These are phyloP conservation scores for Liquidambar formosana DNA, from an alignment of 164 flowering plant species.

Conservation along the genomic window DNA sequence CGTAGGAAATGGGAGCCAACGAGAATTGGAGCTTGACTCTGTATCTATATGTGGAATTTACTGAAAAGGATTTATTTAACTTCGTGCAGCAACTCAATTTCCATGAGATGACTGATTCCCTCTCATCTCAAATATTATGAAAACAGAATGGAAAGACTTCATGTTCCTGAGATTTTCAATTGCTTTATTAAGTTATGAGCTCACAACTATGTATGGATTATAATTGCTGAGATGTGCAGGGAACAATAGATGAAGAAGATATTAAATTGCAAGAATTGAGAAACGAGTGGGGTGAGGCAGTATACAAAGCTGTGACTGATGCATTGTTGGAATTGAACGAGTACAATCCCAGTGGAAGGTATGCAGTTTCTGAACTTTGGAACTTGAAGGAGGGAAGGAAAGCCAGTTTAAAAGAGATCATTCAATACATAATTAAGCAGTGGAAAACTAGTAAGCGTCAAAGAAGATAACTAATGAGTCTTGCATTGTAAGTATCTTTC, in stretches of 20 bases:
- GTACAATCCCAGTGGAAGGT: conserved; percentile 35
- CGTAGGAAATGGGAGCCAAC: too few relatives aligned
- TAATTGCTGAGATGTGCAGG: conserved; percentile 12
- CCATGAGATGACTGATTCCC: too few relatives aligned
- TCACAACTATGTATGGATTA: neutral
- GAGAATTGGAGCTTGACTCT: too few relatives aligned
- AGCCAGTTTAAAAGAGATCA: conserved; percentile 27
- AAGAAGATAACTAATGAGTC: conserved; percentile 2
- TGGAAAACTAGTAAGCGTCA: conserved; percentile 17
- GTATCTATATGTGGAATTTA: too few relatives aligned
- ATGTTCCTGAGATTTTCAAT: neutral
- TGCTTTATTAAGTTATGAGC: neutral
- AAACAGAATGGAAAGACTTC: too few relatives aligned
- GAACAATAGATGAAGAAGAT: conserved; percentile 27
- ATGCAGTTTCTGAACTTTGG: conserved; percentile 28
- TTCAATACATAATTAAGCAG: conserved; percentile 16
- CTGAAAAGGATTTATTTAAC: too few relatives aligned
- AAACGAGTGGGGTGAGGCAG: conserved; percentile 20
- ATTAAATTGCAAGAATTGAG: conserved; percentile 22
- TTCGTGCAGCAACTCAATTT: too few relatives aligned
- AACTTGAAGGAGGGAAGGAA: conserved; percentile 21
- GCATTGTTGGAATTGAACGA: conserved; percentile 28
- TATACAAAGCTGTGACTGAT: conserved; percentile 17
- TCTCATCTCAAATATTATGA: too few relatives aligned
- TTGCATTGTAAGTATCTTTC: neutral